Conservation (phyloP, 2,329 filamentous ascomycete genomes). For the Ciborinia camelliae region DNA sequence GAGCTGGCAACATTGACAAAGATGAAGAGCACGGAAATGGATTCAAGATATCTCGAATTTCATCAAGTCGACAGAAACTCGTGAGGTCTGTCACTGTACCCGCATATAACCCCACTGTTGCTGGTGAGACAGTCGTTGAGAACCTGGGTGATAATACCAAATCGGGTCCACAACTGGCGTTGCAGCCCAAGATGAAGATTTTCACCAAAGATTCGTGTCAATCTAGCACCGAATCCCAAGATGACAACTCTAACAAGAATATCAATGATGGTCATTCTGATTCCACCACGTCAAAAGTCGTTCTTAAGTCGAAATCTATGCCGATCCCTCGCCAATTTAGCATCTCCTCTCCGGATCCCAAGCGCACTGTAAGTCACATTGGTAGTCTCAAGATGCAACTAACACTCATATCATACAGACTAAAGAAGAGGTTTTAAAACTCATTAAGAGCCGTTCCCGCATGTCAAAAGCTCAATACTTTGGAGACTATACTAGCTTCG, state of each 20-base stretch:
- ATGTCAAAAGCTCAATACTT: constrained; percentile 5
- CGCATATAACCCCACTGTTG: background rate
- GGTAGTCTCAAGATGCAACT: background rate
- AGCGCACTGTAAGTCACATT: constrained; percentile 11
- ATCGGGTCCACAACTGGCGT: background rate
- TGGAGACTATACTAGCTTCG: background rate
- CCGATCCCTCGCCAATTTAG: constrained; percentile 16
- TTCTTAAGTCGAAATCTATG: background rate
- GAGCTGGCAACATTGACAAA: background rate
- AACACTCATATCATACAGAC: constrained; percentile 15
- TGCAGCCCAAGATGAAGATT: background rate
- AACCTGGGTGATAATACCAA: background rate
- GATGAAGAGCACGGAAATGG: background rate
- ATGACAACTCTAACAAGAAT: background rate
- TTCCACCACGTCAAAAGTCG: background rate
- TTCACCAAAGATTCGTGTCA: background rate
- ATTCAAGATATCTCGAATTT: background rate
- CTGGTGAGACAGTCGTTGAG: background rate
- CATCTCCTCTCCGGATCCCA: constrained; percentile 16
- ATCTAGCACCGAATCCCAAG: background rate
- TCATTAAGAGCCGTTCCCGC: background rate
- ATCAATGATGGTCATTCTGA: background rate
- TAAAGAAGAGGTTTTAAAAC: constrained; percentile 3
- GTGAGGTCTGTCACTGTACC: background rate
- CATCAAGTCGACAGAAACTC: background rate